Evolutionary conservation across 2,329 filamentous ascomycete species (phyloP), one percentile per base, ranked within the genome.

Genomic region (Pseudocercospora eumusae): DNA sequence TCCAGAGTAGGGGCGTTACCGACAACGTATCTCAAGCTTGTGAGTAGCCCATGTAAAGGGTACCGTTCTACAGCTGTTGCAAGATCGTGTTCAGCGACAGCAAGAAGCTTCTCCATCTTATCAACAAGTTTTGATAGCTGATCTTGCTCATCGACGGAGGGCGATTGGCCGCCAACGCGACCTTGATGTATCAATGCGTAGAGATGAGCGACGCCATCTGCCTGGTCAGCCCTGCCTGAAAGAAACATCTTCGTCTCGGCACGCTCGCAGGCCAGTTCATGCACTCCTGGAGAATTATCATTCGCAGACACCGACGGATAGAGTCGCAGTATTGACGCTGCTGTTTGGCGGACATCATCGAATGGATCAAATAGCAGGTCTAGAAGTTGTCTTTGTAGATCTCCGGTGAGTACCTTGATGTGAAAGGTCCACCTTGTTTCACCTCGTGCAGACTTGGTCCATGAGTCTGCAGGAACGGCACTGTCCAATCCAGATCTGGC

Each of bases 281-380:
- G 18, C 3, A 36, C 31, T 18, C 33, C 52, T 23, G 23, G 15
- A 6, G n/a, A 18, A 20, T 8, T 47, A 21, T 31, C 60, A 52
- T 11, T 15, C 21, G 11, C 8, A 28, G 49, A 36, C 8, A 23
- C 50, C 36, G 23, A 11, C 25, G 57, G 57, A 56, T 62, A 68
- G 1, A 70, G 45, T 9, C 23, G 73, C 33, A 87, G 70, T 5
- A 84, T 74, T 13, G 74, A 73, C 13, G 82, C 75, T 7, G 85
- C 77, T 0, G 76, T 77, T 52, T 78, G 86, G 67, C 93, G 84
- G 4, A 98, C 90, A 75, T 99, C 95, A 61, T 98, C 95, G 71
- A 96, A 99, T 0, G 93, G 91, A 70, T 99, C 91, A 72, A 96
- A 81, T 7, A 96, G 77, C 21, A 96, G 83, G 74, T 96, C 92